Evolutionary conservation across 1,139 yeast species (phyloP).

Genomic region (Candida gigantensis): DNA sequence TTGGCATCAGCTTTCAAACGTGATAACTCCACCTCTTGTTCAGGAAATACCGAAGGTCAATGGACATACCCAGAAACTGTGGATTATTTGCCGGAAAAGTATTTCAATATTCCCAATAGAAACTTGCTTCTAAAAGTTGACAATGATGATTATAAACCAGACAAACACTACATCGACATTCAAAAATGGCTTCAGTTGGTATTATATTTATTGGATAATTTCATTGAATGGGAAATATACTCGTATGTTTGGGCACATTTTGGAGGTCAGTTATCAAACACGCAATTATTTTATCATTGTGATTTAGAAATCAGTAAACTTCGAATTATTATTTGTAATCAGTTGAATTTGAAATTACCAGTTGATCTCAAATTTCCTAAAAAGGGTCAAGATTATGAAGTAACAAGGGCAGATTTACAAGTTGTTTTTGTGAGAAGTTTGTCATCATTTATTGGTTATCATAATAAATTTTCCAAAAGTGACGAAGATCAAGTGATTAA

Average conservation of each 20-base stretch:
- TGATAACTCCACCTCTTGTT: slow-evolving; percentile 30
- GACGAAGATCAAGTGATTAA: slow-evolving; percentile 73
- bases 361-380: slow-evolving; percentile 40
- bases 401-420: slow-evolving; percentile 63
- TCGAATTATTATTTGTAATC: slow-evolving; percentile 58
- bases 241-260: slow-evolving; percentile 69
- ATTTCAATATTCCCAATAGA: slow-evolving; percentile 34
- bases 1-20: slow-evolving; percentile 61
- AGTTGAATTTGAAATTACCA: slow-evolving; percentile 55
- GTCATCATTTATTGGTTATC: slow-evolving; percentile 70
- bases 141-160: slow-evolving; percentile 5
- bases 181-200: slow-evolving; percentile 55
- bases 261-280: slow-evolving; percentile 69
- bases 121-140: slow-evolving; percentile 14
- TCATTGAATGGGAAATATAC: slow-evolving; percentile 70
- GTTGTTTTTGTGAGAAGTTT: slow-evolving; percentile 66
- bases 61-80: slow-evolving; percentile 69
- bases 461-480: slow-evolving; percentile 52
- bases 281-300: slow-evolving; percentile 52
- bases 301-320: slow-evolving; percentile 48
- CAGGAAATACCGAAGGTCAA: slow-evolving; percentile 15
- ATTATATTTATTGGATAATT: slow-evolving; percentile 51
- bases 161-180: slow-evolving; percentile 39
- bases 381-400: slow-evolving; percentile 19
- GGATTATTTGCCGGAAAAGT: slow-evolving; percentile 46